Evolutionary conservation across 371 early-diverging fungal species (phyloP).

Genomic region (Mucor indicus): DNA sequence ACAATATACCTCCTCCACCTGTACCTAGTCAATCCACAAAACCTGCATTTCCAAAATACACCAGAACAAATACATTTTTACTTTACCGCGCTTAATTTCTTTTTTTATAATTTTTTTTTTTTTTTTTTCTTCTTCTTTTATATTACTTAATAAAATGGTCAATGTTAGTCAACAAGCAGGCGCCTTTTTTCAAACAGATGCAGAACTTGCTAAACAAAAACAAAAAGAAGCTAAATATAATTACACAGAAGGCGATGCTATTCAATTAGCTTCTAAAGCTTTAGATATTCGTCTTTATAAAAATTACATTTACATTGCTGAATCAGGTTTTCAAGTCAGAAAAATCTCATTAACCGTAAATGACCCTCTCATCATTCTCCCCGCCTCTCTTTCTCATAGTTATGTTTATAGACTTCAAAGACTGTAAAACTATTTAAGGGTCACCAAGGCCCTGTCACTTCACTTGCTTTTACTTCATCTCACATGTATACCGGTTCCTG

Average conservation of each 20-base stretch:
- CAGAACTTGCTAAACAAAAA: constrained; percentile 57
- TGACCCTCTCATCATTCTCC: neutral
- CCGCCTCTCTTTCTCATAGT: neutral
- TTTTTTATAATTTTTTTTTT: neutral
- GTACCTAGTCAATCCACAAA: constrained; percentile 44
- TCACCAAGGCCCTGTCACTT: constrained; percentile 83
- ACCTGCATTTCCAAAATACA: constrained; percentile 37
- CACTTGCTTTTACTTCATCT: constrained; percentile 47
- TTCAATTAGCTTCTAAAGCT: constrained; percentile 63
- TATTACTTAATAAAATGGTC: constrained; percentile 28
- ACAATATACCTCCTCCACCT: constrained; percentile 34
- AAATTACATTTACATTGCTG: constrained; percentile 53
- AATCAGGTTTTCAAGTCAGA: constrained; percentile 59
- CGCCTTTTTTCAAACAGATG: constrained; percentile 80
- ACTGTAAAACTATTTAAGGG: constrained; percentile 63
- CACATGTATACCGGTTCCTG: constrained; percentile 74
- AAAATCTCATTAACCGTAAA: constrained; percentile 55
- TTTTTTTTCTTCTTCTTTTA: neutral
- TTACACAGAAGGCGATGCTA: constrained; percentile 60
- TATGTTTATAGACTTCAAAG: constrained; percentile 57
- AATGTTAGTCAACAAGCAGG: constrained; percentile 57
- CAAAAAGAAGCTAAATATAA: constrained; percentile 61
- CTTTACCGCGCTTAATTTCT: neutral
- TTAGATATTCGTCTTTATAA: constrained; percentile 41
- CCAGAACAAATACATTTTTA: constrained; percentile 16